A percentile compares a stretch with the other conserved stretches of the same genome.
Conservation (phyloP, 1,284 basidiomycete genomes). For the Trichosporon faecale region DNA sequence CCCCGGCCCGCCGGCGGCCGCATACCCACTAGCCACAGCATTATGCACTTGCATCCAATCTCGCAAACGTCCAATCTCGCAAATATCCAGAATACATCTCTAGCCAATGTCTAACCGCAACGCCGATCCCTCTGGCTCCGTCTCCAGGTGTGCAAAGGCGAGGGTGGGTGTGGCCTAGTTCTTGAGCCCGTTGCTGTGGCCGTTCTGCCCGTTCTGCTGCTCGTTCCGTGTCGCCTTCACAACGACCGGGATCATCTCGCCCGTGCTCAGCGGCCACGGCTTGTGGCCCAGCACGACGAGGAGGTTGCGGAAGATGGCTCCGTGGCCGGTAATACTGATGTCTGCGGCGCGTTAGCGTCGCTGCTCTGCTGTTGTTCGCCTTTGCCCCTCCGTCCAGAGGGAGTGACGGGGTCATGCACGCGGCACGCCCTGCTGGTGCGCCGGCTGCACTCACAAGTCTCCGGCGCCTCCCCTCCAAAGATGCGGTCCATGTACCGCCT, state of each 20-base stretch:
- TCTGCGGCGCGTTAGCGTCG: conserved; percentile 30
- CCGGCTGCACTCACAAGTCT: conserved; percentile 55
- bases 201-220: neutral
- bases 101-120: too few relatives aligned
- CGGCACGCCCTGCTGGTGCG: neutral
- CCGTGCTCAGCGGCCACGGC: conserved; percentile 47
- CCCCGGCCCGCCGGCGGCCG: neutral
- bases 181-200: too few relatives aligned
- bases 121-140: too few relatives aligned
- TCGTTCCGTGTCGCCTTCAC: conserved; percentile 40
- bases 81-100: too few relatives aligned
- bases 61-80: too few relatives aligned
- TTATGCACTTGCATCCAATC: neutral
- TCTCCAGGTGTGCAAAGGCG: too few relatives aligned
- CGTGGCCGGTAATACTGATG: conserved; percentile 55
- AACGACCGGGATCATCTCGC: conserved; percentile 51
- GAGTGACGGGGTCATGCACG: too few relatives aligned
- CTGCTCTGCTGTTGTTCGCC: too few relatives aligned
- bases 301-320: conserved; percentile 50
- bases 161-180: neutral
- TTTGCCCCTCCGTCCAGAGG: too few relatives aligned
- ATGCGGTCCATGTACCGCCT: conserved; percentile 63
- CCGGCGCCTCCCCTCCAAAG: conserved; percentile 55
- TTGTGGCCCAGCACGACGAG: conserved; percentile 48
- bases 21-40: conserved; percentile 4